Percentiles rank a stretch among this genome's conserved stretches.
Evolutionary conservation across 192 early-diverging fungal genomes (phyloP).

Genomic region (Umbelopsis sp.): DNA sequence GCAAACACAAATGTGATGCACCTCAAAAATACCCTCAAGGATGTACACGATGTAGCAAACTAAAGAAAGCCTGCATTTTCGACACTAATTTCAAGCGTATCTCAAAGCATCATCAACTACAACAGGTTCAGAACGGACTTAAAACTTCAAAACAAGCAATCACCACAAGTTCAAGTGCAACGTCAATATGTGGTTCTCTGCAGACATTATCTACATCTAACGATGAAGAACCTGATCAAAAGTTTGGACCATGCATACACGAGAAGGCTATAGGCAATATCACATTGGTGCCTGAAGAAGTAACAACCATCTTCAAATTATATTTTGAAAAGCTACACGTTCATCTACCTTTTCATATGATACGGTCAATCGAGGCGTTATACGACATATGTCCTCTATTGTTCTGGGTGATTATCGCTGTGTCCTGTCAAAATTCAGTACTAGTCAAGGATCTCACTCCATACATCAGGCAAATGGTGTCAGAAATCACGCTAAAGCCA

Average conservation of each 20-base stretch:
- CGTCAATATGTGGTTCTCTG: too few species aligned
- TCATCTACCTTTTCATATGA: slow-evolving; percentile 1
- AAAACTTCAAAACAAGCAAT: background rate
- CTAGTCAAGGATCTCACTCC: background rate
- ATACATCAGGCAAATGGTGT: background rate
- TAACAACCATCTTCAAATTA: background rate
- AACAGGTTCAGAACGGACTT: slow-evolving; percentile 12
- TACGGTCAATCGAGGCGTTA: background rate
- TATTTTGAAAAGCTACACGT: background rate
- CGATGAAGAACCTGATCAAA: background rate
- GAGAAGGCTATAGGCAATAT: background rate
- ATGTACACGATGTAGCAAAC: background rate
- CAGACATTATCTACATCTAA: too few species aligned
- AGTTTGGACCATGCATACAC: background rate
- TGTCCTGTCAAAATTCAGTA: background rate
- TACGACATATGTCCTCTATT: background rate
- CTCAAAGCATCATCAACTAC: slow-evolving; percentile 5
- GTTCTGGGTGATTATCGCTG: background rate
- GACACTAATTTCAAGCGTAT: slow-evolving; percentile 19
- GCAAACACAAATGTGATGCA: slow-evolving; percentile 12
- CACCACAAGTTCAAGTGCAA: background rate
- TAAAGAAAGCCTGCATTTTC: slow-evolving; percentile 15
- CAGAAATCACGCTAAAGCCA: background rate
- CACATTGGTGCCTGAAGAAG: background rate
- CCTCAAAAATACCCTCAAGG: slow-evolving; percentile 1